Evolutionary conservation across 805 yeast genomes (phyloP), one percentile per base, ranked within the genome.

Genomic region (Candida sphagnicola): DNA sequence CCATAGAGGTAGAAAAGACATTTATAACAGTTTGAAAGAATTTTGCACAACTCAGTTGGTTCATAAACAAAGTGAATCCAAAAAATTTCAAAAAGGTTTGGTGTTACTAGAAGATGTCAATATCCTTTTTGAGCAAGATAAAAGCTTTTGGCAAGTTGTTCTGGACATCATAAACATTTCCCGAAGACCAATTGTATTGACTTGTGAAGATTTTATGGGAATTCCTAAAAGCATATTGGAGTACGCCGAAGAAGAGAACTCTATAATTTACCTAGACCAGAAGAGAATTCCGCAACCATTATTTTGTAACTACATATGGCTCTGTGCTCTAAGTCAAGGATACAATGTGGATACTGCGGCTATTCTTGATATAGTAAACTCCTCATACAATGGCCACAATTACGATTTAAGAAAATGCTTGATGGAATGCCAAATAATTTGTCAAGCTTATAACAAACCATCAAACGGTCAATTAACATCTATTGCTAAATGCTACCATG

Each of bases 51-150:
- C 95, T 0, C 88, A 87, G 43, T 65, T 84, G 34, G 90, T 91
- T 2, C 86, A 82, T 46, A 43, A 46, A 28, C 44, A 45, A 31
- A 40, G 42, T 21, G 49, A 46, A 28, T 44, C 39, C 3, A 44
- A 49, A 12, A 50, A 50, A 15, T 74, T 73, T 36, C 78, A 73
- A 42, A 72, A 77, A 42, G 89, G 91, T 5, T 64, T 88, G 4
- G 80, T 93, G 3, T 59, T 93, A 24, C 69, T 91, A 41, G 96
- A 90, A 49, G 96, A 91, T 50, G 90, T 85, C 29, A 96, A 91
- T 54, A 67, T 86, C 8, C 56, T 90, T 14, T 87, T 83, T 50
- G 87, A 78, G 38, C 78, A 75, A 23, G 98, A 93, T 50, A 77
- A 75, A 40, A 78, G 79, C 2, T 90, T 91, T 53, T 93, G 97